These are phyloP conservation scores for Claviceps pusilla DNA, from an alignment of 2,329 filamentous ascomycete genomes.

Conservation along the genomic window DNA sequence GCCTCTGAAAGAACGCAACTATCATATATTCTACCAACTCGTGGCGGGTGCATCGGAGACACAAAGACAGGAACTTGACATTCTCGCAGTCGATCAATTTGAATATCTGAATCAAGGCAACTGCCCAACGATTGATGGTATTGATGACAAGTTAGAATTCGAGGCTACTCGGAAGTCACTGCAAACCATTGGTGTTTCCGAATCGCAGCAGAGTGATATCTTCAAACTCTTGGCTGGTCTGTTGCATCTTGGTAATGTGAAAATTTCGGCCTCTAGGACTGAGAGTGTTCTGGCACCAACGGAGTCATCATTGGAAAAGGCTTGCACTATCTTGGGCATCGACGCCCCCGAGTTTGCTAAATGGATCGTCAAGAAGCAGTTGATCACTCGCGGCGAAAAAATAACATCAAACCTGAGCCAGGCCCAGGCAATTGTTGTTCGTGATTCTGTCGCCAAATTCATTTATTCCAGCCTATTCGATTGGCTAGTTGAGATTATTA, in stretches of 20 bases:
- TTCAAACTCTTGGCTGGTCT: slow-evolving; percentile 84
- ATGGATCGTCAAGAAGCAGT: slow-evolving; percentile 98
- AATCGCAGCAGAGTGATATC: slow-evolving; percentile 63
- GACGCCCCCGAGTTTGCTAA: slow-evolving; percentile 76
- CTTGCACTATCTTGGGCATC: slow-evolving; percentile 76
- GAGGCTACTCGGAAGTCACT: slow-evolving; percentile 75
- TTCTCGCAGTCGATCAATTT: slow-evolving; percentile 77
- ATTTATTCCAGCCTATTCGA: slow-evolving; percentile 98
- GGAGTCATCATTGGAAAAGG: slow-evolving; percentile 69
- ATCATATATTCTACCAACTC: slow-evolving; percentile 98
- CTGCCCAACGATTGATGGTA: slow-evolving; percentile 77
- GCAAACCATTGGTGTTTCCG: slow-evolving; percentile 69
- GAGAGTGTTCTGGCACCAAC: slow-evolving; percentile 70
- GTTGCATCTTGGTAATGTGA: slow-evolving; percentile 88
- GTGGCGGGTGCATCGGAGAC: slow-evolving; percentile 79
- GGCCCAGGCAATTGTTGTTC: slow-evolving; percentile 83
- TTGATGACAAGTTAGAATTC: slow-evolving; percentile 92
- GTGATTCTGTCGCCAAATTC: slow-evolving; percentile 95
- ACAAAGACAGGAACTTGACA: slow-evolving; percentile 63
- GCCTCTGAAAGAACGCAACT: slow-evolving; percentile 92
- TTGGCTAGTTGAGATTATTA: slow-evolving; percentile 97
- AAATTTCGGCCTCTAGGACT: slow-evolving; percentile 78
- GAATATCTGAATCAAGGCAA: slow-evolving; percentile 94
- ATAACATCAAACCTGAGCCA: slow-evolving; percentile 91
- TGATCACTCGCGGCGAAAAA: slow-evolving; percentile 91